Evolutionary conservation across 225 moss, liverwort and hornwort genomes (phyloP).

Genomic region (Ulota crispa): DNA sequence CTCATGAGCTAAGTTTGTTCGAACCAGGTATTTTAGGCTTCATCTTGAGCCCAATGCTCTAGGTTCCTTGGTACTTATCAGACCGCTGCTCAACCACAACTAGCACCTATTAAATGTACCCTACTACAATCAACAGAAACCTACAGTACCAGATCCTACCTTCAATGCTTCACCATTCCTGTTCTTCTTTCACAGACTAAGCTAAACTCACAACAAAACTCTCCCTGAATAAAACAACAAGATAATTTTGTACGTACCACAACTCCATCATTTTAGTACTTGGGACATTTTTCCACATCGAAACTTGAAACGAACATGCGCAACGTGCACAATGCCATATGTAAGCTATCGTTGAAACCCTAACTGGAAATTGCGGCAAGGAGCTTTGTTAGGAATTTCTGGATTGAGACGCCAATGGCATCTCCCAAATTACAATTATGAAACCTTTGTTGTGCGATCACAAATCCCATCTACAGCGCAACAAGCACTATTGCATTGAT

Average conservation of each 20-base stretch:
- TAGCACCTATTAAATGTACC: neutral
- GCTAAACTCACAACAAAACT: constrained; percentile 1
- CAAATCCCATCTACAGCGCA: too few species aligned
- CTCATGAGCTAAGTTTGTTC: neutral
- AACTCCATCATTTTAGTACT: neutral
- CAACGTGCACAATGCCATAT: neutral
- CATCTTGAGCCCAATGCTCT: neutral
- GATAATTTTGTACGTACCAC: neutral
- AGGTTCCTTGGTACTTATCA: neutral
- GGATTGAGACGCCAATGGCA: too few species aligned
- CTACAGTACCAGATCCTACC: neutral
- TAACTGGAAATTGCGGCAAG: constrained; percentile 8
- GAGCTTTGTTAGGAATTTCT: too few species aligned
- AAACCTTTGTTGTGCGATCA: too few species aligned
- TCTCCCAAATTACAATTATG: too few species aligned
- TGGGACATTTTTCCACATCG: neutral
- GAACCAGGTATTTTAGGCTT: neutral
- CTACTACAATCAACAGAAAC: constrained; percentile 5
- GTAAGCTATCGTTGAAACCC: constrained; percentile 11
- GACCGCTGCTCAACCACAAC: neutral
- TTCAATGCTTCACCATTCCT: neutral
- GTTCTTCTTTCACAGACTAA: constrained; percentile 17
- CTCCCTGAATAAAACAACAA: neutral
- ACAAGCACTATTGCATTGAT: too few species aligned
- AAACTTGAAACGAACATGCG: neutral